Base-by-base conservation (phyloP, 1,139 yeast genomes). In the Zhuliangozyma blackwelliae region DNA sequence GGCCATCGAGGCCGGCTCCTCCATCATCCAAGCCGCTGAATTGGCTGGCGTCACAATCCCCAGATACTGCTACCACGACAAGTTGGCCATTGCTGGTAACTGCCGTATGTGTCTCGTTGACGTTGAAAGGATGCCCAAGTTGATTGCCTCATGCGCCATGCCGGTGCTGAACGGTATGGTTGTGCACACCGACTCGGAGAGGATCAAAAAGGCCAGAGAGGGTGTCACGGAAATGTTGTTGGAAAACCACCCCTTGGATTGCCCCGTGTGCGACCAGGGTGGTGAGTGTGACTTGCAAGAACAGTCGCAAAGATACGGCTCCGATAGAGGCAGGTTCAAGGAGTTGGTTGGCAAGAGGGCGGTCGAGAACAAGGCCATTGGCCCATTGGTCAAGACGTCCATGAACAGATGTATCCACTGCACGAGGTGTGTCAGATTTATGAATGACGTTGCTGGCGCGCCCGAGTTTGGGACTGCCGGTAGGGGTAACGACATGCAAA, bases 331-430 rank as follows among this genome's bases (percentile, higher is more conserved):
- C 50, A 77, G 96, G 62, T 87, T 84, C 66, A 63, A 72, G 44
- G 96, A 87, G 63, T 75, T 85, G 41, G 73, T 76, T 38, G 96
- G 96, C 56, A 87, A 87, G 66, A 77, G 96, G 57, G 95, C 96
- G 23, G 89, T 83, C 35, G 95, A 86, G 65, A 87, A 87, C 68
- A 87, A 87, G 67, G 88, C 90, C 45, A 78, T 87, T 59, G 96
- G 96, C 30, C 96, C 96, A 5, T 73, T 87, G 55, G 84, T 87
- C 54, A 87, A 87, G 68, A 87, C 96, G 34, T 81, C 90, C 34
- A 87, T 87, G 96, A 87, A 87, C 68, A 77, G 96, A 64, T 87
- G 96, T 67, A 87, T 87, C 54, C 96, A 87, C 64, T 87, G 96
- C 68, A 87, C 96, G 23, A 77, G 96, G 61, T 87, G 96, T 72